Evolutionary conservation across 73 alveolate species (phyloP).

Genomic region (Paramecium caudatum): DNA sequence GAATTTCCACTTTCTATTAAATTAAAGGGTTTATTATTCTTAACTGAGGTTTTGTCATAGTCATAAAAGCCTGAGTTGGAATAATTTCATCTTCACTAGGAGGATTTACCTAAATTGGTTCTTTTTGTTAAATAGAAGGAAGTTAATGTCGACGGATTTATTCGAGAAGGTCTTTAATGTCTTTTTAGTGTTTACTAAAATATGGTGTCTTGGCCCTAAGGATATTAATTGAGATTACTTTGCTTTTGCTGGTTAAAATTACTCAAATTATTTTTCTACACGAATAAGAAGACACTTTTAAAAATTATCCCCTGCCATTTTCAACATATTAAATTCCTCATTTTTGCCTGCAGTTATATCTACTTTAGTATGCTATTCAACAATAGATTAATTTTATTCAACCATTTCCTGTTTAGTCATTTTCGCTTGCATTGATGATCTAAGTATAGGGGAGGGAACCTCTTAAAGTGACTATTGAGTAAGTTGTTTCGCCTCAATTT

Average conservation of each 20-base stretch:
- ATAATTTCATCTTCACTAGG: background rate
- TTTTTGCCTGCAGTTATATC: constrained; percentile 29
- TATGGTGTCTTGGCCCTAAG: constrained; percentile 53
- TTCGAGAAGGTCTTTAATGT: constrained; percentile 25
- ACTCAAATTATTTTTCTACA: constrained; percentile 65
- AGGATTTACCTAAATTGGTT: background rate
- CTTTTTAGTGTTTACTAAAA: constrained; percentile 57
- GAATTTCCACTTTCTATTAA: constrained; percentile 51
- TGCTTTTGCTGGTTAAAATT: constrained; percentile 57
- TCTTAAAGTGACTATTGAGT: background rate
- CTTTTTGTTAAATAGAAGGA: constrained; percentile 21
- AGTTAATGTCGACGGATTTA: constrained; percentile 32
- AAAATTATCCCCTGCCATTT: constrained; percentile 65
- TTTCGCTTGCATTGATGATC: background rate
- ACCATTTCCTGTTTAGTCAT: constrained; percentile 64
- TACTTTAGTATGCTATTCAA: background rate
- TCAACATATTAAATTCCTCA: constrained; percentile 62
- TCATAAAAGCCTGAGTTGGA: background rate
- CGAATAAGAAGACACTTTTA: constrained; percentile 58
- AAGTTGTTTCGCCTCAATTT: background rate
- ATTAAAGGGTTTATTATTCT: constrained; percentile 51
- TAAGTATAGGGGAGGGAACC: constrained; percentile 5
- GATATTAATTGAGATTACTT: background rate
- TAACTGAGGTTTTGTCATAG: background rate
- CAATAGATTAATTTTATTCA: constrained; percentile 23